Base-by-base conservation (phyloP, 352 stramenopile species). In the Phytophthora vignae region DNA sequence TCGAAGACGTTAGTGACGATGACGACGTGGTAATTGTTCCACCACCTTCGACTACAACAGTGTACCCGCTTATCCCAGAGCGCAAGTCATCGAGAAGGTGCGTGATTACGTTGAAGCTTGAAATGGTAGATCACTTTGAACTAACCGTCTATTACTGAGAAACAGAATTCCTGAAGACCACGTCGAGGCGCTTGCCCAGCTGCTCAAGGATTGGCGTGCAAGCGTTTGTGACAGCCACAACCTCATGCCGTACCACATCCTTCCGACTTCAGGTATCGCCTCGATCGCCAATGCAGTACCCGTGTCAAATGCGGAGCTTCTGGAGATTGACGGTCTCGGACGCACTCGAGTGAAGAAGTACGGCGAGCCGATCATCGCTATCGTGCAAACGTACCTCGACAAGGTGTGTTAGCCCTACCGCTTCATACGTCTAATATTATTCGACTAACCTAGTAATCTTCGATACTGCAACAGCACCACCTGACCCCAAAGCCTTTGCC, bases 211-310 rank as follows among this genome's bases (percentile, higher is more conserved):
- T 68, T 96, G 90, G 90, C 87, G 90, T 55, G 90, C 88, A 22
- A 94, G 80, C 53, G 88, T 95, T 12, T 96, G 90, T 60, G 90
- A 96, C 71, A 94, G 83, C 58, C 88, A 90, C 38, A 93, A 94
- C 58, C 73, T 91, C 38, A 96, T 96, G 90, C 90, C 90, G 56
- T 96, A 96, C 55, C 90, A 96, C 36, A 96, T 96, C 56, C 71
- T 96, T 25, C 84, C 90, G 2, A 96, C 88, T 10, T 75, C 79
- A 8, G 90, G 90, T 46, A 96, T 96, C 55, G 88, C 82, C 17
- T 75, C 87, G 3, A 96, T 96, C 59, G 89, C 88, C 31, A 92
- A 93, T 64, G 83, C 85, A 10, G 87, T 92, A 11, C 90, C 90
- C 9, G 74, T 92, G 5, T 88, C 90, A 27, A 95, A 79, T 56